phyloP scores from a whole-genome alignment of 805 yeast species.

The Lipomyces sp. region DNA sequence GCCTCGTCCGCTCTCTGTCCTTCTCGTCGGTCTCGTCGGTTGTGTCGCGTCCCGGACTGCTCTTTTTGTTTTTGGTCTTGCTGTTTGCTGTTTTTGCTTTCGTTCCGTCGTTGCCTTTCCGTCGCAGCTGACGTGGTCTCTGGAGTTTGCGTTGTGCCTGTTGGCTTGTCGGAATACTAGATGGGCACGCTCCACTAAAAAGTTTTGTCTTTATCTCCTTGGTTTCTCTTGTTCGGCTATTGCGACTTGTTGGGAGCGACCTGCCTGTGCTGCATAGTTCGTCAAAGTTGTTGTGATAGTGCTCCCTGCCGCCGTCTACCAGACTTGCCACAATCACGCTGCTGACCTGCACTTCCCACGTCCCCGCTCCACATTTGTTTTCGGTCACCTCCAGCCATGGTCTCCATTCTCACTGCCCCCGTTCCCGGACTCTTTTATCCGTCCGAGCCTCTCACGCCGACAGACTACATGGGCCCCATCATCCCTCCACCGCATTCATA shows the following conservation, averaged over 20 bases:
- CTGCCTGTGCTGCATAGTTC: no score
- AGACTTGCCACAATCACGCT: no score
- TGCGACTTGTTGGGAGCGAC: no score
- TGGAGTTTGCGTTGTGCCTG: not conserved
- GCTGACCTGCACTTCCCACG: not conserved
- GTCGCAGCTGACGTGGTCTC: not conserved
- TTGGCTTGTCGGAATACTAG: not conserved
- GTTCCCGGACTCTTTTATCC: conserved; percentile 9
- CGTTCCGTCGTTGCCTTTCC: no score
- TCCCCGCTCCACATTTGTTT: not conserved
- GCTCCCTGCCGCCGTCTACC: no score
- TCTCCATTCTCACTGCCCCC: conserved; percentile 5
- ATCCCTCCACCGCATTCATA: not conserved
- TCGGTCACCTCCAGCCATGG: conserved; percentile 3
- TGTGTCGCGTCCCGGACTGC: not conserved
- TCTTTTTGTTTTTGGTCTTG: not conserved
- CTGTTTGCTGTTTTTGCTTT: not conserved
- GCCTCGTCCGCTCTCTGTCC: not conserved
- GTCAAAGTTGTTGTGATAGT: no score
- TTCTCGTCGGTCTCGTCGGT: not conserved
- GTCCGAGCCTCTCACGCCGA: conserved; percentile 11
- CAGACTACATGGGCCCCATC: conserved; percentile 13
- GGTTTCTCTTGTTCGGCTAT: not conserved
- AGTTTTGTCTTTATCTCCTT: no score
- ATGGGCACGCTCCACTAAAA: no score